These are phyloP conservation scores for Raffaelea arxii DNA, from an alignment of 2,329 filamentous ascomycete genomes.

Conservation along the genomic window DNA sequence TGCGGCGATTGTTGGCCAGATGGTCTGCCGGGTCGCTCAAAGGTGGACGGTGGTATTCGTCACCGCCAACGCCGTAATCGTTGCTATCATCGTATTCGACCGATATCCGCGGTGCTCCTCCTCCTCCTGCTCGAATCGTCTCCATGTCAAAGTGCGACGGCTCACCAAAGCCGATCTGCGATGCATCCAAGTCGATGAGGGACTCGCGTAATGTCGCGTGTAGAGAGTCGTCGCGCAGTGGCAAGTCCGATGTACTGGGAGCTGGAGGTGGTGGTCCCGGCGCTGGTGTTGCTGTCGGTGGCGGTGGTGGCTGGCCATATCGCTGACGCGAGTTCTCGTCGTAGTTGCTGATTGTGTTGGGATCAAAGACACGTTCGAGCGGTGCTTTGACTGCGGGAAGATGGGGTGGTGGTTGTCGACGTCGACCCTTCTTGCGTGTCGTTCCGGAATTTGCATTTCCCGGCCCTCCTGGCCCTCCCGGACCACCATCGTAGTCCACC, in stretches of 20 bases:
- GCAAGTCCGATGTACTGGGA: constrained; percentile 40
- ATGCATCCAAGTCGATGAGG: constrained; percentile 55
- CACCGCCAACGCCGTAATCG: constrained; percentile 34
- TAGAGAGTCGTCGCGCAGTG: constrained; percentile 46
- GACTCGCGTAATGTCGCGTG: constrained; percentile 48
- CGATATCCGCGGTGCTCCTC: constrained; percentile 30
- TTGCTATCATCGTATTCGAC: constrained; percentile 42
- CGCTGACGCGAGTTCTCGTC: constrained; percentile 53
- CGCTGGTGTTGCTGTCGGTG: constrained; percentile 19
- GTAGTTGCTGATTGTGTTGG: constrained; percentile 55
- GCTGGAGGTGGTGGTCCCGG: constrained; percentile 14
- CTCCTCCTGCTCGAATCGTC: constrained; percentile 38
- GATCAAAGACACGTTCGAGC: constrained; percentile 56
- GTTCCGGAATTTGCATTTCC: constrained; percentile 35
- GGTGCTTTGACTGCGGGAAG: constrained; percentile 49
- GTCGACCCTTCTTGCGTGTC: constrained; percentile 37
- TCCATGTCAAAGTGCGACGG: constrained; percentile 44
- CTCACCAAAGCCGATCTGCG: constrained; percentile 36
- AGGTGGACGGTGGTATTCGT: constrained; percentile 38
- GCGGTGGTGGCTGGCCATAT: constrained; percentile 39
- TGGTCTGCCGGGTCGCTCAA: constrained; percentile 50
- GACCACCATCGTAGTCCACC: constrained; percentile 31
- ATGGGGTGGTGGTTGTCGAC: constrained; percentile 48
- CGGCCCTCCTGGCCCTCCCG: neutral
- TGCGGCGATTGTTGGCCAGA: constrained; percentile 27